Conservation (phyloP, 306 rosid species). For the Pueraria montana region DNA sequence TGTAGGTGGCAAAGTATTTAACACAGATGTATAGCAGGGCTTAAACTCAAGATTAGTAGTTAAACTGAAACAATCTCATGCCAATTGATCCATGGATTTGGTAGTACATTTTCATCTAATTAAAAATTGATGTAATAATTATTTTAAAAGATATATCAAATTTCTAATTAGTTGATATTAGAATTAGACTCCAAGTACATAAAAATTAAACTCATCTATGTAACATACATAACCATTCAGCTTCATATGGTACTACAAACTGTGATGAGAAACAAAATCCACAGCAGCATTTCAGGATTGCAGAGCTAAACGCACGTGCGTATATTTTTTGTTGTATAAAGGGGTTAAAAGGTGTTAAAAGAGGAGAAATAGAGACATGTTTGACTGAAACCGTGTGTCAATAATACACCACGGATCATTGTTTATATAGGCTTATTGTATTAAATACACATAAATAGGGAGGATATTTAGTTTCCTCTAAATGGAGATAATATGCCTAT, state of each 20-base stretch:
- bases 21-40: too few species aligned
- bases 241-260: background rate
- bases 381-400: too few species aligned
- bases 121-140: background rate
- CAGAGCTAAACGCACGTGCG: slow-evolving; percentile 40
- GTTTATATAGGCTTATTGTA: too few species aligned
- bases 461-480: too few species aligned
- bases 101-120: background rate
- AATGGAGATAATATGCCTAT: too few species aligned
- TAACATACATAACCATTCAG: background rate
- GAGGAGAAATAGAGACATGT: too few species aligned
- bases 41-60: background rate
- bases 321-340: background rate
- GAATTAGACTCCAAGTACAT: background rate
- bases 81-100: too few species aligned
- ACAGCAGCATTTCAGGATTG: background rate
- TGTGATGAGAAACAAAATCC: background rate
- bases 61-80: too few species aligned
- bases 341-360: background rate
- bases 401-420: too few species aligned
- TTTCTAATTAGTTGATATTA: background rate
- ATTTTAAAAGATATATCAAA: background rate
- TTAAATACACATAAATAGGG: too few species aligned
- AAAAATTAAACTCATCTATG: background rate
- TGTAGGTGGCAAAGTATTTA: too few species aligned